Base-by-base conservation (phyloP, 177 flowering plant genomes). In the Vitis hybrid region DNA sequence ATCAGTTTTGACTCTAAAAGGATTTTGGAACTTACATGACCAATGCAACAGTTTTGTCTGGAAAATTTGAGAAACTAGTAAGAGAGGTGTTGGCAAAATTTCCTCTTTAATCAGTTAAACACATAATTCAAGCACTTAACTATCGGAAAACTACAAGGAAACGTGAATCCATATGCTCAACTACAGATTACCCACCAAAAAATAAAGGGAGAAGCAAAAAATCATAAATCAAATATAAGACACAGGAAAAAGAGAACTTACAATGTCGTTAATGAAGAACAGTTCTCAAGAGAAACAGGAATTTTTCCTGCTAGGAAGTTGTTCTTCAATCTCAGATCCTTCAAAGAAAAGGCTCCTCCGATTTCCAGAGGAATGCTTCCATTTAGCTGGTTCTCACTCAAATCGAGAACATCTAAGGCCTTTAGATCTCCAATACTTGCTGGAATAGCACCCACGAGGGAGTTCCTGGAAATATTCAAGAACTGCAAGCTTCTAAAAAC, bases 291-390 rank as follows among this genome's bases (percentile, higher is more conserved):
- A 66, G 92, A 78, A n/a, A 50, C 27, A 1, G 97, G 98, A 52
- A 92, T 84, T 55, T 66, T 66, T 65, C 94, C 97, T 6, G 73
- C 63, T 5, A 90, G 70, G 17, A 63, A 58, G 71, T 92, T 91
- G 17, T 75, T 77, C 54, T 80, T 82, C 64, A 88, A 77, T 65
- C 82, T 82, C 77, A 89, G 75, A 48, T 87, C 92, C 78, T 75
- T 82, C 68, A 94, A 67, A 51, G 90, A 81, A 68, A 69, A 61
- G 24, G 88, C 92, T 56, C 83, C 82, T 32, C 97, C 93, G 21
- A 92, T 85, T 70, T 83, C 90, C 40, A 64, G 51, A 24, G 97
- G 99, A 69, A 95, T 90, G 71, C 81, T 86, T 50, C 93, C 98
- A 71, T 77, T 83, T 1, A 95, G 82, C 70, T 17, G 68, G 76